These are phyloP conservation scores for Xylariaceae sp. DNA, from an alignment of 2,329 filamentous ascomycete genomes.

Conservation along the genomic window DNA sequence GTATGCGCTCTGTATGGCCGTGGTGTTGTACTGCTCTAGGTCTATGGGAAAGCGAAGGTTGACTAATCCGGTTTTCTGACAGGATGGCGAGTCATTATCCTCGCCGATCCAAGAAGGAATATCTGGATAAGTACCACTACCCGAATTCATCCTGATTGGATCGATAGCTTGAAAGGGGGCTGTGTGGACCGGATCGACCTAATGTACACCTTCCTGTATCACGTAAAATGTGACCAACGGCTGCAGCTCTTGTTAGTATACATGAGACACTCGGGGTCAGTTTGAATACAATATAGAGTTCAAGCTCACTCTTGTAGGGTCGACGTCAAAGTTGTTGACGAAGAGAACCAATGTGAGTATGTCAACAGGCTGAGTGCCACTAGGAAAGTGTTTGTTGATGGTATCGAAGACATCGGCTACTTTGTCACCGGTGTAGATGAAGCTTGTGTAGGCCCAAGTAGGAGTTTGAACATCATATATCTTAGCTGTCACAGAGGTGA, in stretches of 20 bases:
- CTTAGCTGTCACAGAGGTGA: slow-evolving; percentile 47
- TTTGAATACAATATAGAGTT: slow-evolving; percentile 3
- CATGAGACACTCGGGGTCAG: not conserved
- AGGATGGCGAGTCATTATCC: slow-evolving; percentile 5
- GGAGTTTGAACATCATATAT: slow-evolving; percentile 44
- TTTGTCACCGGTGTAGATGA: slow-evolving; percentile 47
- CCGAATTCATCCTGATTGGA: slow-evolving; percentile 5
- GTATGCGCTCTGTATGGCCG: slow-evolving; percentile 36
- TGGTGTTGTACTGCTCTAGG: slow-evolving; percentile 30
- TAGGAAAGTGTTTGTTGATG: slow-evolving; percentile 44
- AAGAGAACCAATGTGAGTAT: slow-evolving; percentile 16
- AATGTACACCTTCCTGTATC: slow-evolving; percentile 18
- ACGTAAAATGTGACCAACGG: slow-evolving; percentile 20
- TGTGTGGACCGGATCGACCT: slow-evolving; percentile 17
- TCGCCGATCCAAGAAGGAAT: slow-evolving; percentile 14
- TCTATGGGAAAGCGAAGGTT: slow-evolving; percentile 24
- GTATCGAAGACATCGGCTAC: slow-evolving; percentile 46
- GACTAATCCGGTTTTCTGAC: slow-evolving; percentile 17
- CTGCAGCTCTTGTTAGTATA: slow-evolving; percentile 7
- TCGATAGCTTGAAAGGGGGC: slow-evolving; percentile 15
- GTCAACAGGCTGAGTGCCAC: slow-evolving; percentile 27
- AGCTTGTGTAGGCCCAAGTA: slow-evolving; percentile 42
- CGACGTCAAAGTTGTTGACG: slow-evolving; percentile 11
- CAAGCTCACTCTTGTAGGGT: slow-evolving; percentile 11
- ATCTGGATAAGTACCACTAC: slow-evolving; percentile 13